Evolutionary conservation across 371 early-diverging fungal species (phyloP), one percentile per base, ranked within the genome.

Genomic region (Mortierella sp.): DNA sequence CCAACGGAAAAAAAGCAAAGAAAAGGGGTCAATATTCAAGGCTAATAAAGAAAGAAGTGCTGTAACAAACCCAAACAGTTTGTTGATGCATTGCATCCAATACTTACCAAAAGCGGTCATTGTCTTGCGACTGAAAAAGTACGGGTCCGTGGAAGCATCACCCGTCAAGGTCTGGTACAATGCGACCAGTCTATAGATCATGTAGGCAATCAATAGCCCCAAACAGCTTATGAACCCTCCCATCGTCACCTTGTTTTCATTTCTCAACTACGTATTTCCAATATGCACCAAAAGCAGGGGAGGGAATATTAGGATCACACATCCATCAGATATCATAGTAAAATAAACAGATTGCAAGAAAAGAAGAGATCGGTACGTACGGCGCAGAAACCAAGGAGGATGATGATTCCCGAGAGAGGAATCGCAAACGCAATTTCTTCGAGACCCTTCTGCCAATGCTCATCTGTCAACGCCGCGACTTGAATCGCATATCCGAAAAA

Each of bases 181-280:
- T 5, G 75, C 74, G 4, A 68, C 57, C 19, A 80, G 31, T 0
- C 81, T 72, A 70, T 76, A 84, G 24, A 52, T 73, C 84, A 84
- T 84, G 65, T 84, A 84, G 0, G 73, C 81, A 26, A 84, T 78
- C 60, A 84, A 68, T 31, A 84, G 42, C 5, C 76, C 76, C 38
- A 84, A 38, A 26, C 84, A 84, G 9, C 78, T 47, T 34, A 84
- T 84, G 34, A 84, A 84, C 26, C 84, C 84, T 11, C 80, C 72
- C 84, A 84, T 84, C 11, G 76, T 84, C 42, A 80, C 84, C 54
- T 84, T 84, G 63, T 78, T 84, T 58, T 84, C 84, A 7, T 84
- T 58, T 13, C 82, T 74, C 70, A 78, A 38, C 82, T 82, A 63
- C 44, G 11, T 3, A 54, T 9, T 42, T 24, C 8, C 1, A 13